Evolutionary conservation across 2,329 filamentous ascomycete genomes (phyloP), one percentile per base, ranked within the genome.

Genomic region (Fusarium nodosum): DNA sequence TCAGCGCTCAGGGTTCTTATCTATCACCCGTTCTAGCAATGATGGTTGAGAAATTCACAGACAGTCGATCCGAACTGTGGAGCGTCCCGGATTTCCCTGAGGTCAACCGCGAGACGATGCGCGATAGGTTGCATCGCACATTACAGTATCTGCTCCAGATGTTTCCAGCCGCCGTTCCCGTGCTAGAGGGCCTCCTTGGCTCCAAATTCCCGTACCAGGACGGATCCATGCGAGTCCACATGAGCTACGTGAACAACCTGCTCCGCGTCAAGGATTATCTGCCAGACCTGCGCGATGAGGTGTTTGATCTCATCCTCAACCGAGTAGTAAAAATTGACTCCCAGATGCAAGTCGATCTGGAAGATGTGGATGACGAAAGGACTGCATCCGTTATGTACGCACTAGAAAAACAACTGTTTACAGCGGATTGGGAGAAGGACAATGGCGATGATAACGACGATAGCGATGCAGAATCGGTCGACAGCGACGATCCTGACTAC

Each of bases 281-380:
- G 2, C 90, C 93, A 0, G 90, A 92, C 62, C 82, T 97, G 36
- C 90, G 91, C 65, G 88, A 91, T 10, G 92, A 97, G 65, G 89
- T 98, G 26, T 86, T 97, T 68, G 90, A 93, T 58, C 82, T 97
- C 15, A 91, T 98, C 48, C 91, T 94, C 42, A 92, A 95, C 72
- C 90, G 93, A 66, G 85, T 98, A 10, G 93, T 98, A 75, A 96
- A 96, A 80, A 93, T 98, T 61, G 96, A 99, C 77, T 93, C 97
- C 2, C 93, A 97, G 77, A 96, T 98, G 79, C 95, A 97, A 79
- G 88, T 94, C 51, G 94, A 98, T 75, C 83, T 98, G 74, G 94
- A 98, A 67, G 94, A 98, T 73, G 83, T 97, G 65, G 95, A 97
- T 66, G 95, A 98, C 68, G 93, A 97, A 57, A 85, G 93, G 12